A percentile compares a stretch with the other conserved stretches of the same genome.
Conservation (phyloP, 768 basidiomycete species). For the Termitomyces sp. region DNA sequence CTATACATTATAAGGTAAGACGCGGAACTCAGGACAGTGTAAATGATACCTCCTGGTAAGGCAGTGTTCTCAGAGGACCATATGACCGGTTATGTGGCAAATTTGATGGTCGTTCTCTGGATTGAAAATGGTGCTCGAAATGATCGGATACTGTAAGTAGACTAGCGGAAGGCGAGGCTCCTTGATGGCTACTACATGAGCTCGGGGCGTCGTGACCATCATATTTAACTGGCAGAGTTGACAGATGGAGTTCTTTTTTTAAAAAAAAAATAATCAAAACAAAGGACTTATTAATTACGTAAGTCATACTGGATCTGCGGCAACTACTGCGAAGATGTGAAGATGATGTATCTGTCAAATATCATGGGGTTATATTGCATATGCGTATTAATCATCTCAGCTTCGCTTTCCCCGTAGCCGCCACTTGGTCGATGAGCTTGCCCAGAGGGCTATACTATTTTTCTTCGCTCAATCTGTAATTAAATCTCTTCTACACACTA, state of each 20-base stretch:
- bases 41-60: background rate
- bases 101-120: background rate
- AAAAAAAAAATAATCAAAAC: too few relatives aligned
- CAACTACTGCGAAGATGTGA: background rate
- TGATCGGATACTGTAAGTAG: background rate
- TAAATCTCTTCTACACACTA: background rate
- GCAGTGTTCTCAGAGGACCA: background rate
- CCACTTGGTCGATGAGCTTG: conserved; percentile 1
- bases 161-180: background rate
- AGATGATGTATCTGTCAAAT: background rate
- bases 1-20: background rate
- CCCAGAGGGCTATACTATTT: background rate
- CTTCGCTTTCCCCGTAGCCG: background rate
- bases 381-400: conserved; percentile 5
- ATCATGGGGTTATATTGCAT: conserved; percentile 3
- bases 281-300: conserved; percentile 1
- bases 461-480: background rate
- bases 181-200: background rate
- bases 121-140: background rate
- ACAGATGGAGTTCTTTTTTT: background rate
- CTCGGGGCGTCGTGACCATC: background rate
- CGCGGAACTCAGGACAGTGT: background rate
- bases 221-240: background rate
- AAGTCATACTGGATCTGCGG: conserved; percentile 1
- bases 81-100: background rate